Conservation (phyloP, 108 stramenopile species). For the Craspedostauros australis region DNA sequence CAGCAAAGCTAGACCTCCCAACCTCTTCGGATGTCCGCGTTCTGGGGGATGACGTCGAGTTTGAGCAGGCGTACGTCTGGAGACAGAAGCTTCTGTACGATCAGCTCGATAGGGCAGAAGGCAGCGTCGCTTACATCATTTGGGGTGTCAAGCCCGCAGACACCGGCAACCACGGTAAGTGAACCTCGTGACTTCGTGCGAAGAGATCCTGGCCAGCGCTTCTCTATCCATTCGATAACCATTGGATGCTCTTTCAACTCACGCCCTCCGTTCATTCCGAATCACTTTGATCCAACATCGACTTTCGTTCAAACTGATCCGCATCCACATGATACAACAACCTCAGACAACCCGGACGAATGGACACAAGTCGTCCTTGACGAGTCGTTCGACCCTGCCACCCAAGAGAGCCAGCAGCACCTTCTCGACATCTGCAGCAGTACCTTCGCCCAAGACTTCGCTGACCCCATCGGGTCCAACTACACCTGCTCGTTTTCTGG, state of each 20-base stretch:
- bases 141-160: constrained; percentile 37
- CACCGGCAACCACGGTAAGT: constrained; percentile 32
- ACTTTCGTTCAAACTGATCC: too few relatives aligned
- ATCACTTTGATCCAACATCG: too few relatives aligned
- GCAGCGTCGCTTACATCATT: constrained; percentile 19
- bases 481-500: constrained; percentile 35
- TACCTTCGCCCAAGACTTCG: constrained; percentile 38
- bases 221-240: too few relatives aligned
- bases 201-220: too few relatives aligned
- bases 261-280: too few relatives aligned
- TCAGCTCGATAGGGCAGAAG: constrained; percentile 18
- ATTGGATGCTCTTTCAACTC: too few relatives aligned
- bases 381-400: constrained; percentile 33
- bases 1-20: constrained; percentile 30
- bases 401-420: constrained; percentile 25
- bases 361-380: constrained; percentile 45
- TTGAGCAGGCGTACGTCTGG: constrained; percentile 34
- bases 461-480: neutral
- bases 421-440: constrained; percentile 29
- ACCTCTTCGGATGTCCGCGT: constrained; percentile 30
- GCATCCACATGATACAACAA: too few relatives aligned
- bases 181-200: neutral
- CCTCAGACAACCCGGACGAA: constrained; percentile 24
- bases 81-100: constrained; percentile 22
- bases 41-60: constrained; percentile 17